These are phyloP conservation scores for Byssochlamys sp. DNA, from an alignment of 2,329 filamentous ascomycete genomes.

Conservation along the genomic window DNA sequence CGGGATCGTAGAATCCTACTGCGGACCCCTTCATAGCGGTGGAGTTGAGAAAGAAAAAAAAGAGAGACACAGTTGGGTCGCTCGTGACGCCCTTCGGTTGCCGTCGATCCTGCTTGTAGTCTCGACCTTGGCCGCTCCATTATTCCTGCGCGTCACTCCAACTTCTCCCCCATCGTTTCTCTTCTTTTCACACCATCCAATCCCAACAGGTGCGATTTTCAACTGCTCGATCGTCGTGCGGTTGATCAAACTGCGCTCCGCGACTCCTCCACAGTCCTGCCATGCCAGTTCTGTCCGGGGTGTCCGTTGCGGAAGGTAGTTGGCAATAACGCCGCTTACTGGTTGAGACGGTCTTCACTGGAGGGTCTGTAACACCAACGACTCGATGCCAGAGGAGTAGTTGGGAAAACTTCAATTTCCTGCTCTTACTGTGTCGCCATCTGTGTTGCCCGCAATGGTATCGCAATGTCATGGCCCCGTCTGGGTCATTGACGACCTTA, in stretches of 20 bases:
- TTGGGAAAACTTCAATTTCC: background rate
- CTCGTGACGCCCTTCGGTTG: background rate
- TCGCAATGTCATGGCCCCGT: slow-evolving; percentile 48
- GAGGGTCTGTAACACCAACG: background rate
- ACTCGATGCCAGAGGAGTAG: background rate
- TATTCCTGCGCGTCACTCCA: background rate
- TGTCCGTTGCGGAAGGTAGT: slow-evolving; percentile 10
- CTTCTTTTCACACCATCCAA: background rate
- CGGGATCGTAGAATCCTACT: background rate
- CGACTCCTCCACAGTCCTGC: slow-evolving; percentile 10
- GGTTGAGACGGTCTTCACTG: background rate
- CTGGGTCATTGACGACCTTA: slow-evolving; percentile 55
- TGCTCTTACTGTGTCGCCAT: background rate
- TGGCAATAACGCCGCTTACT: slow-evolving; percentile 8
- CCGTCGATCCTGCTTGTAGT: background rate
- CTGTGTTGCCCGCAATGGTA: slow-evolving; percentile 36
- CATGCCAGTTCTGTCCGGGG: slow-evolving; percentile 17
- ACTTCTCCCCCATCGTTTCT: background rate
- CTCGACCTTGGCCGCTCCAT: background rate
- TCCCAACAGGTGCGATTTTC: background rate
- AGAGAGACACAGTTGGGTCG: background rate
- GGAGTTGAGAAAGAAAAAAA: background rate
- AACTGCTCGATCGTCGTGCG: background rate
- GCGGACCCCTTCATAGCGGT: background rate
- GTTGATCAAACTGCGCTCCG: slow-evolving; percentile 4